Evolutionary conservation across 2,329 filamentous ascomycete genomes (phyloP).

Genomic region (Achaetomium macrosporum): DNA sequence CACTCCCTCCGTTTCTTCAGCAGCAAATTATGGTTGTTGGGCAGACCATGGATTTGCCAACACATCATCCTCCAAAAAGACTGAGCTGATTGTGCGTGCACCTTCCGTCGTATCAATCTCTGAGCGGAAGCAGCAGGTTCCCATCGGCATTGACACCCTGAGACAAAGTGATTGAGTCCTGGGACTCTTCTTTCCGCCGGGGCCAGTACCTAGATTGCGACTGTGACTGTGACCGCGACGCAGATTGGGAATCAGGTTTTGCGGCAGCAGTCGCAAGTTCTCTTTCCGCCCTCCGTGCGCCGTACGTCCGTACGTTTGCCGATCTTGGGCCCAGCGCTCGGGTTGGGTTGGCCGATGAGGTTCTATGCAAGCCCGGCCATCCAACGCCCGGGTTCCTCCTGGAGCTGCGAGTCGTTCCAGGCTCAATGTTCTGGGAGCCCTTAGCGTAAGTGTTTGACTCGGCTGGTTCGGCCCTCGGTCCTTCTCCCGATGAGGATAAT

Average conservation of each 20-base stretch:
- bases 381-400: not conserved
- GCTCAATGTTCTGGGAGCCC: not conserved
- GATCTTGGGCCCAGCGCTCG: not conserved
- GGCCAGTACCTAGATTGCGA: conserved; percentile 13
- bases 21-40: conserved; percentile 1
- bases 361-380: not conserved
- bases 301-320: conserved; percentile 12
- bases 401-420: not conserved
- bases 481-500: not conserved
- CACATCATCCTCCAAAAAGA: not conserved
- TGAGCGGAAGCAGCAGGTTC: not conserved
- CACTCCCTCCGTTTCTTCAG: not conserved
- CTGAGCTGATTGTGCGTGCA: conserved; percentile 2
- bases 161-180: conserved; percentile 18
- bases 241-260: not conserved
- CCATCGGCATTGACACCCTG: conserved; percentile 6
- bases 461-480: not conserved
- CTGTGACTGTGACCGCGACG: not conserved
- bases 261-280: not conserved
- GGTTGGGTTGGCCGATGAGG: not conserved
- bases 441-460: not conserved
- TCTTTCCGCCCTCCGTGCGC: conserved; percentile 3
- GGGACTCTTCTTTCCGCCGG: conserved; percentile 14
- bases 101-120: not conserved
- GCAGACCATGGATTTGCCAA: not conserved